These are phyloP conservation scores for Ceratocystis destructans DNA, from an alignment of 2,329 filamentous ascomycete species.

Conservation along the genomic window DNA sequence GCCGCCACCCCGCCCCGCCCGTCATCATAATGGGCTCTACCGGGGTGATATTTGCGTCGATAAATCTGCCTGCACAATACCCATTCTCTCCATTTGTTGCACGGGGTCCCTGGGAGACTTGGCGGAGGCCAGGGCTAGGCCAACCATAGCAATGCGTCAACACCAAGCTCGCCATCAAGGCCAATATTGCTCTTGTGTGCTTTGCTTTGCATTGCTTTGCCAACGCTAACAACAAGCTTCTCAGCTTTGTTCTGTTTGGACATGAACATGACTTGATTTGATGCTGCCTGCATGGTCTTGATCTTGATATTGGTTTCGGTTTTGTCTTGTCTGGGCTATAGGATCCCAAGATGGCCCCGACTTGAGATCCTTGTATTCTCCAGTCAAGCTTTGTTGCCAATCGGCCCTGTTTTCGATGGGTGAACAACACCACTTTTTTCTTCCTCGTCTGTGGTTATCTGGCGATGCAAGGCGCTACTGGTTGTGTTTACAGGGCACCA, in stretches of 20 bases:
- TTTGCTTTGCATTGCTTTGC: too few species aligned
- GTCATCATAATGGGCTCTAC: neutral
- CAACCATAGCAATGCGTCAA: too few species aligned
- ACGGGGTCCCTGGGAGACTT: neutral
- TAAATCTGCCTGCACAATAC: neutral
- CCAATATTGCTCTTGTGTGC: too few species aligned
- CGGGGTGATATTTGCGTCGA: neutral
- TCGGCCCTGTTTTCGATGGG: neutral
- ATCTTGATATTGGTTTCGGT: neutral
- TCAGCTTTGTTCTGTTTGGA: neutral
- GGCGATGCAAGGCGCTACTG: neutral
- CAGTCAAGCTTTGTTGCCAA: slow-evolving; percentile 5
- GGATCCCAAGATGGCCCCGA: neutral
- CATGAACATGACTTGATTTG: neutral
- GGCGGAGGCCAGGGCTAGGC: neutral
- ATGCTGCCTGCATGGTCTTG: neutral
- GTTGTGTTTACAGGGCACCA: neutral
- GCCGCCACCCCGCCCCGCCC: neutral
- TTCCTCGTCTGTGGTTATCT: neutral
- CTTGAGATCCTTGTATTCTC: neutral
- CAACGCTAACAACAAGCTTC: neutral
- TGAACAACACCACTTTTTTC: neutral
- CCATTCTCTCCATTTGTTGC: neutral
- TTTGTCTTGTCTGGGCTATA: neutral
- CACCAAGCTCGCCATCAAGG: too few species aligned